Conservation (phyloP, 2,329 filamentous ascomycete species). For the Penicillium thymicola region DNA sequence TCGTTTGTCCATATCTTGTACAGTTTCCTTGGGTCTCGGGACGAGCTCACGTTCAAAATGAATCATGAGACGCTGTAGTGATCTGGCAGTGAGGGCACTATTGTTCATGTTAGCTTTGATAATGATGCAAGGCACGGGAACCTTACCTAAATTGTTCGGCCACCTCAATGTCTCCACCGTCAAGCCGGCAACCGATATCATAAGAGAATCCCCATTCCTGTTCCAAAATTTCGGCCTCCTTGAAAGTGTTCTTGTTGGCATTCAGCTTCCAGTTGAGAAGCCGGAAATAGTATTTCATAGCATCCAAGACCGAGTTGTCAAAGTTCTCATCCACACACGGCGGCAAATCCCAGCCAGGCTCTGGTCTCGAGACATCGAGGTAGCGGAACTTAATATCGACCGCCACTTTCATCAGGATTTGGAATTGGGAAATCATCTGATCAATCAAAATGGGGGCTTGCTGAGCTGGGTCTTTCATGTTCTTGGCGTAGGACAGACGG, state of each 20-base stretch:
- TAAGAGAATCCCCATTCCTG: constrained; percentile 99
- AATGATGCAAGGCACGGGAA: neutral
- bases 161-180: constrained; percentile 91
- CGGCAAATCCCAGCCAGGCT: constrained; percentile 91
- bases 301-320: constrained; percentile 85
- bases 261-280: constrained; percentile 97
- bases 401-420: constrained; percentile 85
- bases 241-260: constrained; percentile 98
- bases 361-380: constrained; percentile 74
- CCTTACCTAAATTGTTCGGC: constrained; percentile 85
- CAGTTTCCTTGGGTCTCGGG: constrained; percentile 76
- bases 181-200: constrained; percentile 83
- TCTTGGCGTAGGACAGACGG: constrained; percentile 84
- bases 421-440: constrained; percentile 96
- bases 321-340: constrained; percentile 97
- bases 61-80: constrained; percentile 77
- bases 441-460: constrained; percentile 92
- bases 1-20: constrained; percentile 88
- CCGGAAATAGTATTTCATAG: constrained; percentile 96
- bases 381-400: constrained; percentile 92
- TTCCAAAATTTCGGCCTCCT: constrained; percentile 94
- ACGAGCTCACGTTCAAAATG: constrained; percentile 92
- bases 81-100: constrained; percentile 84
- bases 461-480: constrained; percentile 91
- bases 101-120: constrained; percentile 24